Base-by-base conservation (phyloP, 208 protist species). In the Angomonas deanei region DNA sequence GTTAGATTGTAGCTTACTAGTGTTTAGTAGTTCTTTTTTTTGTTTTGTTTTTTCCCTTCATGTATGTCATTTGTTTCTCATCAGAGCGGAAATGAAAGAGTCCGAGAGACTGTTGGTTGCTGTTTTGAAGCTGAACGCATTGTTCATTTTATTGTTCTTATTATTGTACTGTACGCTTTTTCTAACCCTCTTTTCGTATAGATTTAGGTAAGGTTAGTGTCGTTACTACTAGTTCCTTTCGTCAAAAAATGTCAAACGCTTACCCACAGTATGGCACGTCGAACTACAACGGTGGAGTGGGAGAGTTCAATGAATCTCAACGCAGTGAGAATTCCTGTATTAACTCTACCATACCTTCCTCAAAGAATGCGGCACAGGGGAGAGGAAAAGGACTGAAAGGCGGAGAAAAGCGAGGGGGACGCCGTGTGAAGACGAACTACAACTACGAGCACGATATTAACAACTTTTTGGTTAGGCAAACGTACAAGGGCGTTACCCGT, bases 401-500 rank as follows among this genome's bases (percentile, higher is more conserved):
- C 23, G 5, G 4, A n/a, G 8, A 50, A 3, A n/a, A 50, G 4
- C 42, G 42, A 21, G 5, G 17, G 17, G 23, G 23, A 26, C 13
- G 17, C n/a, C 3, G 27, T n/a, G 24, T 10, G 8, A 56, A 56
- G 26, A 4, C 26, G 32, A 31, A 17, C 23, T 52, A 61, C 24
- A 61, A 46, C 24, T 52, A 53, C 24, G 27, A 61, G 23, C 33
- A 61, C 13, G 54, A 62, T 24, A 13, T 55, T 0, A 1, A 72
- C 55, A 57, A 64, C 8, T 11, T 26, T 0, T 63, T 85, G 21
- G 53, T 86, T 39, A 52, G 64, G 1, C 69, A 75, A 46, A 77
- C 80, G 3, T 66, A 64, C 27, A 59, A 69, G 1, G 74, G 66
- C n/a, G 76, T 61, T 10, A 86, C 75, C 4, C 74, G 72, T 38